Evolutionary conservation across 164 flowering plant species (phyloP).

Genomic region (Litsea cubeba): DNA sequence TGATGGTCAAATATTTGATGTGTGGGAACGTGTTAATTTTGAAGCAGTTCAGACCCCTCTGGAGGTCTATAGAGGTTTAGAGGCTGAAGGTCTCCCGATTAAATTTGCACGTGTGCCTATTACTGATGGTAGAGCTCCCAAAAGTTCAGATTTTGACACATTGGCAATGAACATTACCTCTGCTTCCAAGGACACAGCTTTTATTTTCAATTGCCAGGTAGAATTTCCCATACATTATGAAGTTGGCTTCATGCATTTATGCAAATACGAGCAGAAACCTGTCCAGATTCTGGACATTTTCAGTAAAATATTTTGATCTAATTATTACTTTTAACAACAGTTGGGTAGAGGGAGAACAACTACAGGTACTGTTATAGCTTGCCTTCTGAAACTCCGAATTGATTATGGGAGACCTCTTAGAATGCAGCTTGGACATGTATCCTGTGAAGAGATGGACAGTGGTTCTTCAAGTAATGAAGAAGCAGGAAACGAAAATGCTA

Average conservation of each 20-base stretch:
- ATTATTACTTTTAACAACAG: slow-evolving; percentile 27
- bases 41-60: slow-evolving; percentile 75
- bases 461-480: slow-evolving; percentile 73
- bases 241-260: not conserved
- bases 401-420: slow-evolving; percentile 76
- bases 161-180: slow-evolving; percentile 74
- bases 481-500: slow-evolving; percentile 28
- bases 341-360: slow-evolving; percentile 98
- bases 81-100: slow-evolving; percentile 75
- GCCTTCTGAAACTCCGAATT: slow-evolving; percentile 81
- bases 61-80: slow-evolving; percentile 75
- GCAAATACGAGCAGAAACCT: too few species aligned
- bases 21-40: slow-evolving; percentile 81
- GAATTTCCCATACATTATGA: not conserved
- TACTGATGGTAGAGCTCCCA: slow-evolving; percentile 98
- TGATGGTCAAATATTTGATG: slow-evolving; percentile 85
- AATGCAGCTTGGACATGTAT: slow-evolving; percentile 33
- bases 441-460: slow-evolving; percentile 43
- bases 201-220: slow-evolving; percentile 98
- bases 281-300: not conserved
- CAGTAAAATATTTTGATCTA: not conserved
- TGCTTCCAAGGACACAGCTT: slow-evolving; percentile 76
- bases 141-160: slow-evolving; percentile 88
- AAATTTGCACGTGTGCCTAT: slow-evolving; percentile 96
- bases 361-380: slow-evolving; percentile 94